Conservation (phyloP, 106 monocot species). For the Allium fistulosum region DNA sequence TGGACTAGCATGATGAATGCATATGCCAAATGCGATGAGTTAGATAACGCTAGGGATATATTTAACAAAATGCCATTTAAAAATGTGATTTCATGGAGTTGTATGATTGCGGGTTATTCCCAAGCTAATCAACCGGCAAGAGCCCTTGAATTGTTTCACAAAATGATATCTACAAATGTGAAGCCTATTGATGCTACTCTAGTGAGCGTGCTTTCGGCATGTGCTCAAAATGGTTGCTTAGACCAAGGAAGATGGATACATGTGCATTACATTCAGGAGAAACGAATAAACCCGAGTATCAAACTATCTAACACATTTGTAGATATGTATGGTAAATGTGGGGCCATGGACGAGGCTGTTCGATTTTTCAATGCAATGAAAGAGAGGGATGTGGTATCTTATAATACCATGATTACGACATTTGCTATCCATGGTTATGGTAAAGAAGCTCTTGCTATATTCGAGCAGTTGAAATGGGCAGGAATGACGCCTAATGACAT, state of each 20-base stretch:
- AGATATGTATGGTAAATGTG: slow-evolving; percentile 76
- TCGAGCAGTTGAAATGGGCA: slow-evolving; percentile 27
- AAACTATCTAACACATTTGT: slow-evolving; percentile 60
- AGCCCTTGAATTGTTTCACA: slow-evolving; percentile 40
- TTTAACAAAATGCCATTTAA: slow-evolving; percentile 53
- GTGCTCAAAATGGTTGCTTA: slow-evolving; percentile 44
- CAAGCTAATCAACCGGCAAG: slow-evolving; percentile 36
- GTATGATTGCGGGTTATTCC: slow-evolving; percentile 55
- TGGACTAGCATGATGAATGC: slow-evolving; percentile 64
- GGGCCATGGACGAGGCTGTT: slow-evolving; percentile 34
- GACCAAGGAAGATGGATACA: slow-evolving; percentile 53
- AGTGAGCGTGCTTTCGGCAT: slow-evolving; percentile 56
- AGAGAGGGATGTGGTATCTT: slow-evolving; percentile 51
- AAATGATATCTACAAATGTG: slow-evolving; percentile 34
- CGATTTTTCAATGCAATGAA: slow-evolving; percentile 45
- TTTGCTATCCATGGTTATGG: slow-evolving; percentile 47
- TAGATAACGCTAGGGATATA: slow-evolving; percentile 28
- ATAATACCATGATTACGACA: slow-evolving; percentile 58
- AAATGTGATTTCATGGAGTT: slow-evolving; percentile 66
- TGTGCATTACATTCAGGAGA: slow-evolving; percentile 19
- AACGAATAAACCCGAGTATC: slow-evolving; percentile 20
- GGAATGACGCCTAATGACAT: slow-evolving; percentile 40
- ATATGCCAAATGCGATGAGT: slow-evolving; percentile 40
- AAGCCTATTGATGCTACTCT: slow-evolving; percentile 60
- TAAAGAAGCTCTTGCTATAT: slow-evolving; percentile 36